Percentiles rank a stretch among this genome's conserved stretches.
phyloP scores from a whole-genome alignment of 2,329 filamentous ascomycete genomes.

The Coniella lustricola region DNA sequence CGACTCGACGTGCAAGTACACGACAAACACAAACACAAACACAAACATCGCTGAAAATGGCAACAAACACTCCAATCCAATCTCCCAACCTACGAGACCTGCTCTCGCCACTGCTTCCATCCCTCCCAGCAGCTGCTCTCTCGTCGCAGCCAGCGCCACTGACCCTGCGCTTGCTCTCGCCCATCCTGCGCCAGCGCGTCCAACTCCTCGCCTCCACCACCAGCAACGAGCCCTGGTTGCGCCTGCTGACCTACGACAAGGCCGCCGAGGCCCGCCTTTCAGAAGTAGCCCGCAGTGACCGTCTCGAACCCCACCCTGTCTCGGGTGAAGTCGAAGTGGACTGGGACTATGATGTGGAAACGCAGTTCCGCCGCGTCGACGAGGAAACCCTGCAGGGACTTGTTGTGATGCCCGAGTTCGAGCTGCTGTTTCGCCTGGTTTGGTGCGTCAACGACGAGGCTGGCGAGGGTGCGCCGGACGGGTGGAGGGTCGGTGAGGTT shows the following conservation, averaged over 20 bases:
- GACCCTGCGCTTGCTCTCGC: conserved; percentile 54
- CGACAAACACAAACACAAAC: too few species aligned
- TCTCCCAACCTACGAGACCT: conserved; percentile 41
- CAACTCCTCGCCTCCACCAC: conserved; percentile 54
- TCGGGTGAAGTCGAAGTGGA: conserved; percentile 75
- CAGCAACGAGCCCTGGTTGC: conserved; percentile 62
- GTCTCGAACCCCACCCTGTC: conserved; percentile 71
- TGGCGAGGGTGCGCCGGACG: conserved; percentile 43
- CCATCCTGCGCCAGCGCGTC: conserved; percentile 59
- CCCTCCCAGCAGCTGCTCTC: conserved; percentile 51
- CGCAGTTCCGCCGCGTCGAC: conserved; percentile 62
- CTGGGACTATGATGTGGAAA: conserved; percentile 56
- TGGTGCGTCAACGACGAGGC: conserved; percentile 62
- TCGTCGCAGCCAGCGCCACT: conserved; percentile 50
- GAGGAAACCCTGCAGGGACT: conserved; percentile 67
- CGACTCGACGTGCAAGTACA: too few species aligned
- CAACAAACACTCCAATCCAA: conserved; percentile 27
- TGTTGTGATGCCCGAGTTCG: conserved; percentile 51
- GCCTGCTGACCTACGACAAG: conserved; percentile 62
- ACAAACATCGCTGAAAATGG: background rate
- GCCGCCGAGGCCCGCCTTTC: conserved; percentile 49
- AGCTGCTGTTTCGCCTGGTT: conserved; percentile 57
- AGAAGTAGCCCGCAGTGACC: conserved; percentile 53
- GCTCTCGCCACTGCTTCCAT: conserved; percentile 50
- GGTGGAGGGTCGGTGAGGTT: conserved; percentile 69